Evolutionary conservation across 495 filamentous ascomycete genomes (phyloP), one percentile per base, ranked within the genome.

Genomic region (Penicillium canariense): DNA sequence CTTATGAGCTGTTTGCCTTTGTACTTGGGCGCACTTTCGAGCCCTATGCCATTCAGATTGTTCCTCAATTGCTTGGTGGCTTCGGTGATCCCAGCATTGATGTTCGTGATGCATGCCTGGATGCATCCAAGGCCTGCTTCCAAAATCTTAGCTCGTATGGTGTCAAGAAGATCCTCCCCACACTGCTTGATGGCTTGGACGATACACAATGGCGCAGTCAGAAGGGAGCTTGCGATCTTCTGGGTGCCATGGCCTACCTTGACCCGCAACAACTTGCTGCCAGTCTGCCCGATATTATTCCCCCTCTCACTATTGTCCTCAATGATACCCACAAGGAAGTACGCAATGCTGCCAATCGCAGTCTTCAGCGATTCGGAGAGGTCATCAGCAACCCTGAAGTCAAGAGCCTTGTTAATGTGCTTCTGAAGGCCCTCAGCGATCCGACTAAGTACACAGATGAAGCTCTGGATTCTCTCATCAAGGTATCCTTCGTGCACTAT

Each of bases 261-360:
- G 92, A 96, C 62, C 94, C 94, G 5, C 85, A 97, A 52, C 94
- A 97, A 65, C 79, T 98, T 14, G 91, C 94, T 1, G 81, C 87
- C 49, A 97, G 91, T 63, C 72, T 98, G 56, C 95, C 94, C 0
- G 90, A 93, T 48, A 98, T 98, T 54, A 98, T 98, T 58, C 94
- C 94, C 20, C 93, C 95, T 6, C 78, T 97, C 51, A 97, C 94
- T 0, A 81, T 86, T 35, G 94, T 97, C 1, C 77, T 98, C 38
- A 98, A 96, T 60, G 94, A 97, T 72, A 96, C 90, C 48, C 94
- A 98, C 72, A 98, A 97, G 71, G 94, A 98, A 63, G 94, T 98
- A 11, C 82, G 94, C 52, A 74, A 80, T 22, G 90, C 92, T 9
- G 94, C 95, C 4, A 98, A 98, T 68, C 85, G 93, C 60, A 96